phyloP scores from a whole-genome alignment of 2,329 filamentous ascomycete species.

The Daldinia sp. region DNA sequence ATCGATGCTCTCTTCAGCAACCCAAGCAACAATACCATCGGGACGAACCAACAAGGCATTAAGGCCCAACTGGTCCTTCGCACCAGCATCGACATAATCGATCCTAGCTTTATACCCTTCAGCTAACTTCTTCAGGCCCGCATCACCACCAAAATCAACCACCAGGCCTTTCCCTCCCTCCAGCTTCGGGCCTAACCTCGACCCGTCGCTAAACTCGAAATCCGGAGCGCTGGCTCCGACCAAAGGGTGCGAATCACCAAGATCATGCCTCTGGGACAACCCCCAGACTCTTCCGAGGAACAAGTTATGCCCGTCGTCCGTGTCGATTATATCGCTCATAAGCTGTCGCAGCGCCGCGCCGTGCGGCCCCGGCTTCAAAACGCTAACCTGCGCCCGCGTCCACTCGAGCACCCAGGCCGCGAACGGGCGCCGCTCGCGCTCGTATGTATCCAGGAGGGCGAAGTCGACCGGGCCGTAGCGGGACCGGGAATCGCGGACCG shows the following conservation, averaged over 20 bases:
- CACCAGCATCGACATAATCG: constrained; percentile 34
- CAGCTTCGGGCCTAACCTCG: constrained; percentile 46
- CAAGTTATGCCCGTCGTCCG: constrained; percentile 44
- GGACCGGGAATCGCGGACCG: constrained; percentile 1
- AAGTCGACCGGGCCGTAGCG: neutral
- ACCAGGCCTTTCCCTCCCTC: constrained; percentile 43
- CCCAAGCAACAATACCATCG: constrained; percentile 48
- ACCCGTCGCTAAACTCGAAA: constrained; percentile 44
- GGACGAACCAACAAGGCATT: constrained; percentile 45
- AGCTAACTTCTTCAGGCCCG: constrained; percentile 21
- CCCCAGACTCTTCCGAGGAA: constrained; percentile 49
- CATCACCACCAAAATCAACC: constrained; percentile 40
- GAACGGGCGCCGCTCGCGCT: constrained; percentile 55
- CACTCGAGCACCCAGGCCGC: constrained; percentile 50
- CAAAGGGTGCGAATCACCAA: constrained; percentile 43
- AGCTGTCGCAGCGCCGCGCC: constrained; percentile 41
- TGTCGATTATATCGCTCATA: constrained; percentile 42
- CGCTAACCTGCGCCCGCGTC: constrained; percentile 49
- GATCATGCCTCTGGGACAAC: constrained; percentile 46
- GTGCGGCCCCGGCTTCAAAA: constrained; percentile 44
- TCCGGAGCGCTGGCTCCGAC: constrained; percentile 50
- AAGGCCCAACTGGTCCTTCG: constrained; percentile 40
- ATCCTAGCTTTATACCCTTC: constrained; percentile 25
- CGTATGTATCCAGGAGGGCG: constrained; percentile 56
- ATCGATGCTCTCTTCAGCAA: constrained; percentile 36